Base-by-base conservation (phyloP, 306 rosid genomes). In the Oemleria cerasiformis region DNA sequence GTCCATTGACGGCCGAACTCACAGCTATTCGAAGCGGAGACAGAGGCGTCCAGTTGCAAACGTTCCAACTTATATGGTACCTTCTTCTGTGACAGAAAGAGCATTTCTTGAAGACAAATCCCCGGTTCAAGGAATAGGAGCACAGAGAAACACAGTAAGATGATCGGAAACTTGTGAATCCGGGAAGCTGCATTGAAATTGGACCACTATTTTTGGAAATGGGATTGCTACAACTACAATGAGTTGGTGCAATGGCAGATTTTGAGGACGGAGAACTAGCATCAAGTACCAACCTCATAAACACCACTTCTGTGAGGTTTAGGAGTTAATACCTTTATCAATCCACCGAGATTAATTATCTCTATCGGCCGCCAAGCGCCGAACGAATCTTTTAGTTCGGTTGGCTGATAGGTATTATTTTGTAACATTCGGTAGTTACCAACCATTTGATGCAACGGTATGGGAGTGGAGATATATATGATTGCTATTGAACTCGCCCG, bases 101-200 rank as follows among this genome's bases (percentile, higher is more conserved):
- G 68, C 74, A 65, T 51, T 63, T 73, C 34, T 41, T 45, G 65
- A 62, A 78, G 81, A 85, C 45, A 44, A 78, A 44, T 4, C 25
- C n/a, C 48, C 30, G 83, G 25, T n/a, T 82, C 4, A 88, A 72
- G 40, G 83, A 80, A 73, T 72, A 80, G 57, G 84, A 75, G 21
- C 50, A 45, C 3, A 75, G 41, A 5, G 82, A 63, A 42, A 86
- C 64, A 73, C 77, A 73, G 13, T 88, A 73, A 44, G 71, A 15
- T 7, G 86, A 40, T 47, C 63, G 73, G 76, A 85, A 79, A 64
- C 48, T 71, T 10, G 81, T 41, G 67, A 75, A 71, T 15, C 82
- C 48, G 5, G 90, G 81, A 72, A 82, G 70, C 79, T 90, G 91
- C 96, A 91, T 87, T 4, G 44, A 0, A 43, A 62, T 2, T 2